Evolutionary conservation across 1,139 yeast genomes (phyloP).

Genomic region (Debaryomyces sp.): DNA sequence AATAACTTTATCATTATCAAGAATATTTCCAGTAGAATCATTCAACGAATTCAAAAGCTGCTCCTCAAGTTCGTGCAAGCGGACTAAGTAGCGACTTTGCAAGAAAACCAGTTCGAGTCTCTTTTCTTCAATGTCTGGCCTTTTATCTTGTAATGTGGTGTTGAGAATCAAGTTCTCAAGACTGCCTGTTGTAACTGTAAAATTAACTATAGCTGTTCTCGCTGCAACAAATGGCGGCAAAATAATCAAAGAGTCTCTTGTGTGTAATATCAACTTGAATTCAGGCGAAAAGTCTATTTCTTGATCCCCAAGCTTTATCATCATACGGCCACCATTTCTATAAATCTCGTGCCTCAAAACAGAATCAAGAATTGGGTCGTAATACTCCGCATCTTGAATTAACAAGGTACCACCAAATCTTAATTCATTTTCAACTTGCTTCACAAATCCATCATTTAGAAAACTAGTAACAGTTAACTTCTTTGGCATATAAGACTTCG

Average conservation of each 20-base stretch:
- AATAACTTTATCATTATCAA: conserved; percentile 68
- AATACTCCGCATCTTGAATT: conserved; percentile 76
- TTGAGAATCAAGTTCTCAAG: conserved; percentile 67
- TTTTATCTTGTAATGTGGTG: conserved; percentile 52
- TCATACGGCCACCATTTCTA: conserved; percentile 69
- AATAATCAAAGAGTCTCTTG: conserved; percentile 56
- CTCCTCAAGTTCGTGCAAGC: conserved; percentile 59
- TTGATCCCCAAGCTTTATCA: conserved; percentile 62
- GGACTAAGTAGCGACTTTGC: conserved; percentile 63
- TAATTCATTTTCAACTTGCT: conserved; percentile 75
- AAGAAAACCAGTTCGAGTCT: conserved; percentile 54
- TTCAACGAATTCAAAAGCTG: conserved; percentile 61
- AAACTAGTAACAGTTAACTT: conserved; percentile 67
- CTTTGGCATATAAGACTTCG: conserved; percentile 29
- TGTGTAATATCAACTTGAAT: conserved; percentile 62
- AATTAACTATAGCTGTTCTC: conserved; percentile 67
- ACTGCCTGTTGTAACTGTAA: conserved; percentile 68
- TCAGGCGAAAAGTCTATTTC: conserved; percentile 68
- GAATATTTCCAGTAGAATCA: conserved; percentile 59
- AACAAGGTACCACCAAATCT: conserved; percentile 80
- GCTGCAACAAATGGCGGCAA: conserved; percentile 61
- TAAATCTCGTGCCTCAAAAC: conserved; percentile 63
- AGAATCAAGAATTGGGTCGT: conserved; percentile 72
- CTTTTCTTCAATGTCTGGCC: conserved; percentile 69
- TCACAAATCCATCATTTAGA: conserved; percentile 66